Conservation (phyloP, 2,329 filamentous ascomycete species). For the Fonsecaea multimorphosa region DNA sequence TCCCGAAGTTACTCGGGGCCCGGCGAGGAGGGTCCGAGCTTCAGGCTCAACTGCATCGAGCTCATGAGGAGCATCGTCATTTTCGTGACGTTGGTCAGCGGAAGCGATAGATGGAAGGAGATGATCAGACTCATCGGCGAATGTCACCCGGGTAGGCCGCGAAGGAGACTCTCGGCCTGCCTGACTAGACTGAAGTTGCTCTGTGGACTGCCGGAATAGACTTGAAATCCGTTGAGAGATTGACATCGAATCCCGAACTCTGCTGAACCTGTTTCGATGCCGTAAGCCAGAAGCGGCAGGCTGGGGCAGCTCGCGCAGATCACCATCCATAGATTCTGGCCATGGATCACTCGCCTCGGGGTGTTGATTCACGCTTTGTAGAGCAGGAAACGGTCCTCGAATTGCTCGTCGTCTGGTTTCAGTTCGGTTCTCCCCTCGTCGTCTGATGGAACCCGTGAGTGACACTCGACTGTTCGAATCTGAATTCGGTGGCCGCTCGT, state of each 20-base stretch:
- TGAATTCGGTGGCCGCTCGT: conserved; percentile 28
- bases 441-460: conserved; percentile 29
- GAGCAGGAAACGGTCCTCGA: conserved; percentile 49
- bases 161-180: conserved; percentile 41
- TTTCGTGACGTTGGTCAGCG: conserved; percentile 51
- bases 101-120: conserved; percentile 46
- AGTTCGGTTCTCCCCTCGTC: conserved; percentile 24
- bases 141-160: conserved; percentile 42
- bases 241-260: conserved; percentile 53
- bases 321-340: conserved; percentile 37
- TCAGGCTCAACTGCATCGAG: conserved; percentile 51
- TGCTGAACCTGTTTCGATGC: conserved; percentile 45
- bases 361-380: conserved; percentile 44
- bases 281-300: conserved; percentile 38
- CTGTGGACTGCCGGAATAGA: conserved; percentile 50
- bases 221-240: conserved; percentile 49
- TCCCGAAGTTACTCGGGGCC: conserved; percentile 43
- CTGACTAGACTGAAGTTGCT: conserved; percentile 40
- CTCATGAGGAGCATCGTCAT: conserved; percentile 49
- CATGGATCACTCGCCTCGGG: conserved; percentile 38
- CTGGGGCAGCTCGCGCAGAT: conserved; percentile 36
- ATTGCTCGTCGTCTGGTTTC: conserved; percentile 47
- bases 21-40: conserved; percentile 42
- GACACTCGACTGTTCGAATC: conserved; percentile 32
- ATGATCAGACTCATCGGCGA: conserved; percentile 45